phyloP scores from a whole-genome alignment of 495 filamentous ascomycete genomes.

The Podospora pseudoanserina region DNA sequence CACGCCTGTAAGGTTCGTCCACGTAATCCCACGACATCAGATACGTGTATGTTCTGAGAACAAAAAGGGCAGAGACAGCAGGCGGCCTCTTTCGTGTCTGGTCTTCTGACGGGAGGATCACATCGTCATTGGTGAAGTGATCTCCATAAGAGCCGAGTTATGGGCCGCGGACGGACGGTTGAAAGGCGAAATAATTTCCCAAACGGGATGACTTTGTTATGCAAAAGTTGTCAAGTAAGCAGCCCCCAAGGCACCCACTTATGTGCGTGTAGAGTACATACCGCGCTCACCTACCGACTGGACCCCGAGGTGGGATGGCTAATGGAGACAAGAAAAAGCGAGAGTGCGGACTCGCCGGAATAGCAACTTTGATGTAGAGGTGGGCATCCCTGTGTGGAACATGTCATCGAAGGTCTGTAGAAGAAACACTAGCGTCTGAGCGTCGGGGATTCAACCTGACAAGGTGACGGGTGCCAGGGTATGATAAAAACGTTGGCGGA shows the following conservation, averaged over 20 bases:
- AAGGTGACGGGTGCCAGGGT: slow-evolving; percentile 16
- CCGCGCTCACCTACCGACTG: not conserved
- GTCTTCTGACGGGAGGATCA: slow-evolving; percentile 28
- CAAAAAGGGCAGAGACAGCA: not conserved
- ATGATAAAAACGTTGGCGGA: not conserved
- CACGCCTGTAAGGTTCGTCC: not conserved
- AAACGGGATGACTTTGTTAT: slow-evolving; percentile 41
- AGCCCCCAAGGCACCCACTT: not conserved
- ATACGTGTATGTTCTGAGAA: not conserved
- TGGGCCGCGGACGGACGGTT: slow-evolving; percentile 36
- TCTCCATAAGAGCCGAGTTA: slow-evolving; percentile 43
- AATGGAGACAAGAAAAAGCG: slow-evolving; percentile 14
- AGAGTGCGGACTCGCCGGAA: slow-evolving; percentile 28
- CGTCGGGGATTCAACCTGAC: slow-evolving; percentile 17
- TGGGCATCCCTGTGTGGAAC: slow-evolving; percentile 34
- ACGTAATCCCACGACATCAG: not conserved
- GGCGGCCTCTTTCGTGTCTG: slow-evolving; percentile 14
- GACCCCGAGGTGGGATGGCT: slow-evolving; percentile 2
- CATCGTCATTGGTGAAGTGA: slow-evolving; percentile 41
- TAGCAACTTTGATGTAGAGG: not conserved
- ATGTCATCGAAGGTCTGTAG: slow-evolving; percentile 39
- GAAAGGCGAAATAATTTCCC: slow-evolving; percentile 46
- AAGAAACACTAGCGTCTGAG: slow-evolving; percentile 34
- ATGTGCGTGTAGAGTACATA: not conserved
- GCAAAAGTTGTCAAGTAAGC: slow-evolving; percentile 22